Conservation (phyloP, 2,329 filamentous ascomycete genomes). For the Endoconidiophora polonica region DNA sequence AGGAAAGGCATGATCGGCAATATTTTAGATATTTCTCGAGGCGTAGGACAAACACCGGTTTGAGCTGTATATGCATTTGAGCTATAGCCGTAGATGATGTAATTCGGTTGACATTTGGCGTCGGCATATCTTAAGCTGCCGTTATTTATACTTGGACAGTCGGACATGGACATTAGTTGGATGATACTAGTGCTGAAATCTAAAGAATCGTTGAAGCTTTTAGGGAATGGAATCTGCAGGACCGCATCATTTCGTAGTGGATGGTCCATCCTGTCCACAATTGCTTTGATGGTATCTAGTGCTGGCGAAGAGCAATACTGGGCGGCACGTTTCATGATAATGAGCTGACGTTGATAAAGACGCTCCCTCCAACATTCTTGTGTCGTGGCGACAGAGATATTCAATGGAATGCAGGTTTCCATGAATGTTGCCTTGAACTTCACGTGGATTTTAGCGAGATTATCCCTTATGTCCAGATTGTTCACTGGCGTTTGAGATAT, state of each 20-base stretch:
- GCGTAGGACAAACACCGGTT: not conserved
- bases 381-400: too few relatives aligned
- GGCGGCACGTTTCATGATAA: not conserved
- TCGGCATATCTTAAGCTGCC: too few relatives aligned
- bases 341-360: too few relatives aligned
- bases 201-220: not conserved
- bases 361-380: too few relatives aligned
- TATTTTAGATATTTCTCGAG: not conserved
- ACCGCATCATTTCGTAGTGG: not conserved
- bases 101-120: not conserved
- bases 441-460: too few relatives aligned
- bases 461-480: too few relatives aligned
- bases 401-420: too few relatives aligned
- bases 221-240: not conserved
- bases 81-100: not conserved
- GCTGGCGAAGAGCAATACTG: not conserved
- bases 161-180: not conserved
- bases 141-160: not conserved
- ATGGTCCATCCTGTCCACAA: not conserved
- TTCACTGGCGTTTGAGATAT: too few relatives aligned
- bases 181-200: not conserved
- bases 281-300: not conserved
- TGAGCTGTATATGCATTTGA: not conserved
- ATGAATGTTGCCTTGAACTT: too few relatives aligned
- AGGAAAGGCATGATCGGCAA: constrained; percentile 2